phyloP scores from a whole-genome alignment of 1,284 basidiomycete genomes.

The Fomitopsis pinicola region DNA sequence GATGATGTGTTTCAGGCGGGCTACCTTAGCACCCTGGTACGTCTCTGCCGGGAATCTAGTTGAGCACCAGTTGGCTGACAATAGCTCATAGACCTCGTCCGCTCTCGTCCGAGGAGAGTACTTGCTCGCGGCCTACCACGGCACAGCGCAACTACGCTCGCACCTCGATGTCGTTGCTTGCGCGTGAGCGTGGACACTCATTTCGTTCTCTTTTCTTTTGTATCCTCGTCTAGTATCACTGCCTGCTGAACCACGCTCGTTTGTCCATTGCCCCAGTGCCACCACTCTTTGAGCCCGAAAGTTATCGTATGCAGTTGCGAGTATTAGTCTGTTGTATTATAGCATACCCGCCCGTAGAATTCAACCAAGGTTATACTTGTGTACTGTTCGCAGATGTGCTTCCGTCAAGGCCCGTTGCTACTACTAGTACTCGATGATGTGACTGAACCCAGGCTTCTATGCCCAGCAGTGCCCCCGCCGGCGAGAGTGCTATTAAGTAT shows the following conservation, averaged over 20 bases:
- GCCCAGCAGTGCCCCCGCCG: too few species aligned
- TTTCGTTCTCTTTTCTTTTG: too few species aligned
- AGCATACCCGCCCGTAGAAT: background rate
- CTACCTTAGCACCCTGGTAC: background rate
- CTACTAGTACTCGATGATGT: too few species aligned
- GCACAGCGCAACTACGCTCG: background rate
- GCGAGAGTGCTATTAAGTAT: too few species aligned
- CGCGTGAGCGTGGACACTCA: background rate
- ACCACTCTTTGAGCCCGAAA: background rate
- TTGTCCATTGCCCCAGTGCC: background rate
- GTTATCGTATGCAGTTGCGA: background rate
- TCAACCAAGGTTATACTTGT: background rate
- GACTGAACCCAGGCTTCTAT: too few species aligned
- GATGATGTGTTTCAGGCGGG: background rate
- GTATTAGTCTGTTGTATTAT: background rate
- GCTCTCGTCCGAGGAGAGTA: background rate
- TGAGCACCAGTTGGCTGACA: background rate
- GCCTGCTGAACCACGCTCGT: background rate
- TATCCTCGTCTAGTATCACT: background rate
- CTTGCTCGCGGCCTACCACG: background rate
- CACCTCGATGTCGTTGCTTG: background rate
- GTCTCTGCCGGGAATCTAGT: background rate
- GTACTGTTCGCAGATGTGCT: too few species aligned
- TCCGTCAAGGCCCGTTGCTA: too few species aligned
- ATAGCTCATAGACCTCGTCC: background rate